Conservation (phyloP, 106 monocot genomes). For the Hemerocallis citrina region DNA sequence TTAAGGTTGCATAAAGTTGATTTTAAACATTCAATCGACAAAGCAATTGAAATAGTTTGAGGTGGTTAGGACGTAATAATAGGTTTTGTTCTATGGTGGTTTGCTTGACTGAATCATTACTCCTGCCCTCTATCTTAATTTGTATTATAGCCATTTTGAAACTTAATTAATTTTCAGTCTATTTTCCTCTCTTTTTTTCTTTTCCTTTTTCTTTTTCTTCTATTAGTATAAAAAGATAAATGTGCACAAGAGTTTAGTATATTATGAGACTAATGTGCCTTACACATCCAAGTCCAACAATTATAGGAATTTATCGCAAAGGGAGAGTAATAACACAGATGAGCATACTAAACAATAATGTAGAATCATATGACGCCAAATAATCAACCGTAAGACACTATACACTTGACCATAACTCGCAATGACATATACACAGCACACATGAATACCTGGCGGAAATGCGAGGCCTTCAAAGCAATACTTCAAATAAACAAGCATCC, state of each 20-base stretch:
- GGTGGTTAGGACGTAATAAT: too few relatives aligned
- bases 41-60: too few relatives aligned
- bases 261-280: background rate
- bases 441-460: slow-evolving; percentile 84
- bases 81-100: too few relatives aligned
- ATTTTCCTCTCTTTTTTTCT: too few relatives aligned
- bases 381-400: background rate
- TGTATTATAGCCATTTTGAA: too few relatives aligned
- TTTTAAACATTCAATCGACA: too few relatives aligned
- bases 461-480: slow-evolving; percentile 93
- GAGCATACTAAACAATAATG: too few relatives aligned
- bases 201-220: too few relatives aligned
- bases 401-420: background rate
- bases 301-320: background rate
- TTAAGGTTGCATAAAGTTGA: too few relatives aligned
- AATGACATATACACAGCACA: background rate
- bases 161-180: too few relatives aligned
- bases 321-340: background rate
- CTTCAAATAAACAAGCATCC: slow-evolving; percentile 95
- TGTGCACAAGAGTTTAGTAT: background rate
- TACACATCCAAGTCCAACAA: background rate
- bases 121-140: too few relatives aligned
- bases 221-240: background rate
- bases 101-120: too few relatives aligned
- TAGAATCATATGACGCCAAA: background rate